Conservation (phyloP, 345 rosid genomes). For the Corchorus olitorius region DNA sequence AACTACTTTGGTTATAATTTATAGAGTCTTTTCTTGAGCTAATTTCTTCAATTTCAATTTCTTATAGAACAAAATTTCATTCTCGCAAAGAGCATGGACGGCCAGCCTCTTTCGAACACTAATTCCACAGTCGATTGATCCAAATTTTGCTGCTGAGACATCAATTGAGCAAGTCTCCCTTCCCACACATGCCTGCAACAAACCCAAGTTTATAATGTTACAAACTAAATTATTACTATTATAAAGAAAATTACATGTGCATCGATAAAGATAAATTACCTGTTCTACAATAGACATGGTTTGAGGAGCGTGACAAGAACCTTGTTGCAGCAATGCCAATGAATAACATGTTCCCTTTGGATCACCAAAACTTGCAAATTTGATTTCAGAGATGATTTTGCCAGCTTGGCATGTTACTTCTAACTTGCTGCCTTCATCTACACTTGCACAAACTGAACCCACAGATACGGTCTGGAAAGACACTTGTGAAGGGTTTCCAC, state of each 20-base stretch:
- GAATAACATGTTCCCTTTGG: slow-evolving; percentile 35
- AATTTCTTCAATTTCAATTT: background rate
- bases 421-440: slow-evolving; percentile 27
- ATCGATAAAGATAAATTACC: background rate
- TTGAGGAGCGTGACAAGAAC: slow-evolving; percentile 14
- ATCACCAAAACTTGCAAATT: slow-evolving; percentile 50
- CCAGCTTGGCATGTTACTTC: slow-evolving; percentile 43
- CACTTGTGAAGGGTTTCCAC: slow-evolving; percentile 36
- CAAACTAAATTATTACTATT: too few species aligned
- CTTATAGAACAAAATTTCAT: background rate
- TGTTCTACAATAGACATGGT: background rate
- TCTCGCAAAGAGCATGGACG: slow-evolving; percentile 33
- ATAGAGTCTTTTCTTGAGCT: too few species aligned
- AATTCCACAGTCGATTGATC: slow-evolving; percentile 25
- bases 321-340: slow-evolving; percentile 15
- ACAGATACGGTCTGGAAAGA: slow-evolving; percentile 33
- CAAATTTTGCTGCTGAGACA: slow-evolving; percentile 34
- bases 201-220: background rate
- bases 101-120: slow-evolving; percentile 22
- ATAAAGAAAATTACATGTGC: too few species aligned
- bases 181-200: slow-evolving; percentile 39
- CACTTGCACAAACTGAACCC: slow-evolving; percentile 36
- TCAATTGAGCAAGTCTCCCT: slow-evolving; percentile 28
- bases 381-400: slow-evolving; percentile 24
- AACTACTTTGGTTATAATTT: too few species aligned